Base-by-base conservation (phyloP, 495 filamentous ascomycete species). In the Cladorrhinum samala region DNA sequence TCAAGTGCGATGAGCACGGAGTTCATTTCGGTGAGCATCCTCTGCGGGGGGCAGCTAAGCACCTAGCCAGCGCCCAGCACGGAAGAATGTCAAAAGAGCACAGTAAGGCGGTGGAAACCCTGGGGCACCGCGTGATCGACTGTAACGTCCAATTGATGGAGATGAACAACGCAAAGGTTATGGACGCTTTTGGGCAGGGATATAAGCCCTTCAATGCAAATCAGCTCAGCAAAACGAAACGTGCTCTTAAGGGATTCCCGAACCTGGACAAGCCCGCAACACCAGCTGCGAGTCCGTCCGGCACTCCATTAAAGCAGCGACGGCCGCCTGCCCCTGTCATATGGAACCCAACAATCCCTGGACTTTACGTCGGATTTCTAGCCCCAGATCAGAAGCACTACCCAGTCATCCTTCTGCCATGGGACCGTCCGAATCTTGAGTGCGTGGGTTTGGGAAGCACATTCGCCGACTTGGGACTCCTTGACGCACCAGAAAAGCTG, bases 21-120 rank as follows among this genome's bases (percentile, higher is more conserved):
- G 63, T 73, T 13, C 71, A 72, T 16, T 77, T 77, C 48, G 68
- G 60, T n/a, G 51, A 19, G n/a, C 64, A 70, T 43, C 63, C 73
- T 0, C 46, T 75, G 5, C 46, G 48, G 1, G 74, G 72, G n/a
- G 73, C 74, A 1, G 71, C 69, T 0, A 73, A 70, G 39, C 74
- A 77, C 44, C 53, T 77, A 1, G 64, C 66, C 18, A 62, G 69
- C 9, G 46, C 43, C 3, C 50, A 62, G 23, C 74, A 77, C 37
- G 64, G 64, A 4, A 46, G 64, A 41, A 59, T 64, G 46, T 52
- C 57, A 1, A 75, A 71, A 37, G 65, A 64, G 20, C 46, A 66
- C 13, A 51, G 48, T 1, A 30, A 53, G 13, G 71, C 71, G 1
- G 54, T 76, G 1, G 53, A 59, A 18, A 41, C 52, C 1, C 66